Evolutionary conservation across 768 basidiomycete species (phyloP).

Genomic region (Hericium alpestre): DNA sequence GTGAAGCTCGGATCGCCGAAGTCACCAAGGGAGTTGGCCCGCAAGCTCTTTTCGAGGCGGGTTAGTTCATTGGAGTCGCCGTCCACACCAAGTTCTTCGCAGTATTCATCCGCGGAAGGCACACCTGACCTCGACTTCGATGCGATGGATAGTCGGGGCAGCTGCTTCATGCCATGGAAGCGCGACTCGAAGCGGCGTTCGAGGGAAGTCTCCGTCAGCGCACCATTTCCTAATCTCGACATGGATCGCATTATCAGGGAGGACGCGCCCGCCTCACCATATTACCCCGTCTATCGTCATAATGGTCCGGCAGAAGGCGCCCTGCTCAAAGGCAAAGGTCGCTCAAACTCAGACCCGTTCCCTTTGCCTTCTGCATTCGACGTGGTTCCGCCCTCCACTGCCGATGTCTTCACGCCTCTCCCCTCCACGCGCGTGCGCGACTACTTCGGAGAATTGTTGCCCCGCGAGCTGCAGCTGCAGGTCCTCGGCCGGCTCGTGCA

Average conservation of each 20-base stretch:
- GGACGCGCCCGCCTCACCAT: background rate
- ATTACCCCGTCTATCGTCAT: conserved; percentile 12
- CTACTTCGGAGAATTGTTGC: conserved; percentile 56
- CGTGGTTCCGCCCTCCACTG: conserved; percentile 36
- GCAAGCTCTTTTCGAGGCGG: conserved; percentile 43
- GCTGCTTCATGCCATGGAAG: conserved; percentile 35
- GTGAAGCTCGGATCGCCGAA: conserved; percentile 33
- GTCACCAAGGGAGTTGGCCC: conserved; percentile 42
- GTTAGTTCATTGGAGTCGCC: conserved; percentile 13
- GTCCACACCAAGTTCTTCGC: conserved; percentile 6
- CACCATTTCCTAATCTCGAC: conserved; percentile 5
- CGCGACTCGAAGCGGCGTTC: conserved; percentile 23
- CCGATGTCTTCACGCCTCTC: conserved; percentile 44
- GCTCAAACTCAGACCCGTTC: conserved; percentile 56
- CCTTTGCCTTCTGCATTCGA: conserved; percentile 40
- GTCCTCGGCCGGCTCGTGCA: conserved; percentile 46
- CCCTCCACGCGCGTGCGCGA: conserved; percentile 37
- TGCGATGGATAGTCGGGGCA: conserved; percentile 20
- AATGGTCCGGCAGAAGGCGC: conserved; percentile 14
- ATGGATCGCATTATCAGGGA: conserved; percentile 3
- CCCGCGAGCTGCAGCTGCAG: conserved; percentile 57
- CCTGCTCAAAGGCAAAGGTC: conserved; percentile 36
- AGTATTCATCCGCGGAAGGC: background rate
- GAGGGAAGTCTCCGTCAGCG: conserved; percentile 15
- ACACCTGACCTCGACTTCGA: conserved; percentile 7